Evolutionary conservation across 805 yeast genomes (phyloP).

Genomic region (Metschnikowia koreensis): DNA sequence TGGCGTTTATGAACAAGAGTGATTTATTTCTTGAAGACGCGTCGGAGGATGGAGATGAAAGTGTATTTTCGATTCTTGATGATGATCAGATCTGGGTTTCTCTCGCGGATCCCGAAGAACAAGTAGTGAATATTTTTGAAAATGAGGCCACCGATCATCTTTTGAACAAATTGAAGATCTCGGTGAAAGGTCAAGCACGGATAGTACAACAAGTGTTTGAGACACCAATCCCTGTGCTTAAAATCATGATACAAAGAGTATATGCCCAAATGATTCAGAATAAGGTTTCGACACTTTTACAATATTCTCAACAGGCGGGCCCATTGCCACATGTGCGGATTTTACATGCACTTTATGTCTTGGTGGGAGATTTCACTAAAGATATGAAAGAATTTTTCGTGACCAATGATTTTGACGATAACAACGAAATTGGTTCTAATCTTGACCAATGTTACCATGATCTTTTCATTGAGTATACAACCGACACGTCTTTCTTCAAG

Average conservation of each 20-base stretch:
- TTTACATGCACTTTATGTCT: constrained; percentile 61
- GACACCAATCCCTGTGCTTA: constrained; percentile 64
- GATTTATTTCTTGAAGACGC: constrained; percentile 59
- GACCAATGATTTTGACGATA: constrained; percentile 45
- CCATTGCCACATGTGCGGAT: constrained; percentile 74
- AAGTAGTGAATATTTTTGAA: constrained; percentile 39
- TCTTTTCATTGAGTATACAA: constrained; percentile 65
- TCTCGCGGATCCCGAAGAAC: constrained; percentile 56
- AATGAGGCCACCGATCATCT: constrained; percentile 53
- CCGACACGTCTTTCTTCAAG: constrained; percentile 66
- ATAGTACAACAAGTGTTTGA: constrained; percentile 72
- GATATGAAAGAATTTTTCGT: constrained; percentile 61
- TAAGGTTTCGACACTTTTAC: constrained; percentile 55
- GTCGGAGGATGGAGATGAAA: constrained; percentile 24
- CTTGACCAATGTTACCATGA: constrained; percentile 75
- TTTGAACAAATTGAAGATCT: constrained; percentile 51
- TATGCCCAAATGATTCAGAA: constrained; percentile 69
- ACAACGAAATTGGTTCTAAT: constrained; percentile 44
- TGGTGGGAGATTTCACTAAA: constrained; percentile 58
- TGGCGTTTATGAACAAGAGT: constrained; percentile 77
- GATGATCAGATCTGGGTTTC: constrained; percentile 56
- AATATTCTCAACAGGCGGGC: constrained; percentile 60
- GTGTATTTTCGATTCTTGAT: constrained; percentile 30
- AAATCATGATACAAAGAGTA: constrained; percentile 68
- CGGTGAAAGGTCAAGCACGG: constrained; percentile 69